A percentile compares a stretch with the other conserved stretches of the same genome.
phyloP scores from a whole-genome alignment of 129 eudicot species.

The Flaveria ramosissima region DNA sequence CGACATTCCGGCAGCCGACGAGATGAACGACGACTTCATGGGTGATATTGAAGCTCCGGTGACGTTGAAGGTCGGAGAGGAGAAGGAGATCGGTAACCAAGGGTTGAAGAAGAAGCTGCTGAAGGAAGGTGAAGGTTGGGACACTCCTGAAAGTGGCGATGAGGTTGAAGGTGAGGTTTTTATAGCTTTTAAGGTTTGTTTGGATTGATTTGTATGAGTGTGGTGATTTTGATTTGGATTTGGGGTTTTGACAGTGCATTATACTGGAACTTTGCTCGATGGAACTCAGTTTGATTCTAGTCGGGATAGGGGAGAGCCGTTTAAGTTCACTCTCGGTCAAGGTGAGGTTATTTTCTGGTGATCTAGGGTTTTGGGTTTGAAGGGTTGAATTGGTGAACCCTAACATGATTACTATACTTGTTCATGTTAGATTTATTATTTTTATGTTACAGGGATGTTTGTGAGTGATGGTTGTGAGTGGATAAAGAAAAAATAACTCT shows the following conservation, averaged over 20 bases:
- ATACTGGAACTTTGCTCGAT: constrained; percentile 87
- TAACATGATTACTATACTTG: too few relatives aligned
- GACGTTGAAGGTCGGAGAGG: constrained; percentile 68
- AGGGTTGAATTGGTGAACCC: too few relatives aligned
- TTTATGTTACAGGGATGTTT: too few relatives aligned
- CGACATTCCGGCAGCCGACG: neutral
- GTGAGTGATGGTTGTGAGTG: too few relatives aligned
- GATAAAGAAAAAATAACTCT: too few relatives aligned
- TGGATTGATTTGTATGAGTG: neutral
- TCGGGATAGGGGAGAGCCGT: constrained; percentile 81
- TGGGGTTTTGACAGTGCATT: constrained; percentile 59
- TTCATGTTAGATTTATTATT: too few relatives aligned
- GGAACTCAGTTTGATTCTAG: constrained; percentile 92
- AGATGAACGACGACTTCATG: neutral
- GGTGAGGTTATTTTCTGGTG: constrained; percentile 36
- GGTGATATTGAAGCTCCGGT: constrained; percentile 42
- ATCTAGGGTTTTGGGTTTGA: too few relatives aligned
- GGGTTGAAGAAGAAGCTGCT: constrained; percentile 90
- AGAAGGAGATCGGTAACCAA: constrained; percentile 71
- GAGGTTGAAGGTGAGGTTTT: constrained; percentile 62
- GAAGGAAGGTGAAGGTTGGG: constrained; percentile 81
- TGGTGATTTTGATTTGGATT: neutral
- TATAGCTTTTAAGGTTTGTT: neutral
- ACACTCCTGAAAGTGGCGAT: constrained; percentile 74
- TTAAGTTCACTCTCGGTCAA: constrained; percentile 91